phyloP scores from a whole-genome alignment of 2,329 filamentous ascomycete genomes.

The Penicillium olsonii region DNA sequence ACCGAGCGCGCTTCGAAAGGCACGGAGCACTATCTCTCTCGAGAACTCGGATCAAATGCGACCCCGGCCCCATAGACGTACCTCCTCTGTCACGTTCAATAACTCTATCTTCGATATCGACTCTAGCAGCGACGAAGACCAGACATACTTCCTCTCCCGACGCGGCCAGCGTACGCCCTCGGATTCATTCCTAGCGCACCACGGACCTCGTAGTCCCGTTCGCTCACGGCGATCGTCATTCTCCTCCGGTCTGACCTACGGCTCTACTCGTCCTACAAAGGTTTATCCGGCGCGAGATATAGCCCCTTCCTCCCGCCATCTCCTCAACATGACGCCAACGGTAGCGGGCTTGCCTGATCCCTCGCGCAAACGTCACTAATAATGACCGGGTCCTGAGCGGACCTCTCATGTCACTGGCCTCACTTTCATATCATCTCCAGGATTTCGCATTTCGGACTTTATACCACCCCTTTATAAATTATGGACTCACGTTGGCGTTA shows the following conservation, averaged over 20 bases:
- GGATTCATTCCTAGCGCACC: slow-evolving; percentile 9
- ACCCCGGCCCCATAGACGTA: slow-evolving; percentile 14
- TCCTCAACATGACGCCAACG: slow-evolving; percentile 28
- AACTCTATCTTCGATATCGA: slow-evolving; percentile 16
- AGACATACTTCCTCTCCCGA: slow-evolving; percentile 5
- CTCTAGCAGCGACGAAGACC: slow-evolving; percentile 23
- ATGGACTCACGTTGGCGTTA: neutral
- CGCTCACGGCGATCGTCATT: slow-evolving; percentile 26
- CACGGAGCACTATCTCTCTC: slow-evolving; percentile 25
- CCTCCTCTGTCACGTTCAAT: slow-evolving; percentile 20
- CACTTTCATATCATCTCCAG: neutral
- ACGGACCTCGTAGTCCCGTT: slow-evolving; percentile 13
- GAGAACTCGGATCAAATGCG: slow-evolving; percentile 13
- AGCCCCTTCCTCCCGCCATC: slow-evolving; percentile 23
- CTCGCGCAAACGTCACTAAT: slow-evolving; percentile 14
- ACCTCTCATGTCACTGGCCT: neutral
- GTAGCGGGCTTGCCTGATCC: slow-evolving; percentile 20
- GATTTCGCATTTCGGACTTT: neutral
- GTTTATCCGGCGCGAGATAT: slow-evolving; percentile 19
- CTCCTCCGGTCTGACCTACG: slow-evolving; percentile 15
- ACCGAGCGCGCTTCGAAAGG: slow-evolving; percentile 17
- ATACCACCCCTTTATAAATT: neutral
- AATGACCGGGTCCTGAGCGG: neutral
- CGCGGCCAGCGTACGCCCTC: slow-evolving; percentile 11
- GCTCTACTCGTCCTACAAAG: slow-evolving; percentile 16